These are phyloP conservation scores for Sequoia sempervirens DNA, from an alignment of 75 land plant species.

Conservation along the genomic window DNA sequence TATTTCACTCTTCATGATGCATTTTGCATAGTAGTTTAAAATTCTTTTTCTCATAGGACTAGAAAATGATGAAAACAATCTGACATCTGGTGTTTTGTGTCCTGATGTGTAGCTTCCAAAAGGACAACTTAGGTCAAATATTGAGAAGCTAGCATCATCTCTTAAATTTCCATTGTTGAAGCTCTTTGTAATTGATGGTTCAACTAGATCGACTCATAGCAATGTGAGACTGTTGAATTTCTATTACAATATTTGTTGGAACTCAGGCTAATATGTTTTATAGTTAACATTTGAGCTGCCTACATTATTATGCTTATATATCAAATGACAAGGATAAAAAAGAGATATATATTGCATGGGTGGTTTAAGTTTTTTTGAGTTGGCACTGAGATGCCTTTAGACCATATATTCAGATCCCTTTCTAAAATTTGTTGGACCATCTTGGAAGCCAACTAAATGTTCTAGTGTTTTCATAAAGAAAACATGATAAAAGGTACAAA, in stretches of 20 bases:
- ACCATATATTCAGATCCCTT: neutral
- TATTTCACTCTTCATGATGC: neutral
- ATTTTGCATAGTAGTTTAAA: neutral
- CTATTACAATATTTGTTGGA: neutral
- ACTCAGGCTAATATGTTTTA: neutral
- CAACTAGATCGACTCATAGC: constrained; percentile 96
- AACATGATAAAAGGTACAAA: neutral
- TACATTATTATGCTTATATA: neutral
- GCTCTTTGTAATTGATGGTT: constrained; percentile 97
- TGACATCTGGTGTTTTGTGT: neutral
- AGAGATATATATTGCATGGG: neutral
- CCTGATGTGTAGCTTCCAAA: constrained; percentile 65
- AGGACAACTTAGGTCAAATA: constrained; percentile 73
- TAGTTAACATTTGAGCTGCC: constrained; percentile 1
- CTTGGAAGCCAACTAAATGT: neutral
- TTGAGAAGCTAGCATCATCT: constrained; percentile 86
- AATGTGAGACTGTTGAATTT: constrained; percentile 48
- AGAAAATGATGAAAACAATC: neutral
- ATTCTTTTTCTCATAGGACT: neutral
- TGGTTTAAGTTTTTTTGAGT: neutral
- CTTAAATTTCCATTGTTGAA: constrained; percentile 93
- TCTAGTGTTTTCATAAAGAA: neutral
- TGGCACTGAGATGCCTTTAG: neutral
- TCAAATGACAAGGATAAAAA: neutral
- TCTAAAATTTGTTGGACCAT: neutral